Conservation (phyloP, 2,329 filamentous ascomycete genomes). For the Coniochaeta hoffmannii region DNA sequence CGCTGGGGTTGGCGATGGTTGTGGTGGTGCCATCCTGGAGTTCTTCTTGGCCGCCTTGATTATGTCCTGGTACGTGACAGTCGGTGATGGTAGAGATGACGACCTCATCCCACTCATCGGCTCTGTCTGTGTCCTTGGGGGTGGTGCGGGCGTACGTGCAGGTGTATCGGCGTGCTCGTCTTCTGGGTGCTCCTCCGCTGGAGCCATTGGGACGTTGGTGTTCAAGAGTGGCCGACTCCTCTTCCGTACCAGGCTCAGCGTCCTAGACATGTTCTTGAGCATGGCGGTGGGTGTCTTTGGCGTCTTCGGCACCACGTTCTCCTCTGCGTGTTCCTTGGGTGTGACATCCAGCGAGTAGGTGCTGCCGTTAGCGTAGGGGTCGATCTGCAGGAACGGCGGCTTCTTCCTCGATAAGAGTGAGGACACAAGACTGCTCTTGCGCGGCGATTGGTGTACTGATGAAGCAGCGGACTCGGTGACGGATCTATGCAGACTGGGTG, state of each 20-base stretch:
- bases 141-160: not conserved
- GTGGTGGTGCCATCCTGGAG: constrained; percentile 20
- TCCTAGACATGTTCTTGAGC: constrained; percentile 42
- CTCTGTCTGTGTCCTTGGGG: not conserved
- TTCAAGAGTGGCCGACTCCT: constrained; percentile 43
- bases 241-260: constrained; percentile 47
- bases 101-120: constrained; percentile 6
- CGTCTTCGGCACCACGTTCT: constrained; percentile 22
- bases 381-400: constrained; percentile 44
- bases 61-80: constrained; percentile 42
- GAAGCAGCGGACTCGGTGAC: not conserved
- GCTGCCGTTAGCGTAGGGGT: constrained; percentile 40
- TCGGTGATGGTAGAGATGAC: constrained; percentile 15
- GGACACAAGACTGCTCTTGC: constrained; percentile 35
- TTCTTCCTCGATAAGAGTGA: constrained; percentile 23
- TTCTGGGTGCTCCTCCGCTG: constrained; percentile 1
- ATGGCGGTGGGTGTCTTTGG: constrained; percentile 35
- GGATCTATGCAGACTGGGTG: constrained; percentile 5
- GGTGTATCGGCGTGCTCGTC: not conserved
- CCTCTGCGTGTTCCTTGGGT: constrained; percentile 5
- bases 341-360: constrained; percentile 19
- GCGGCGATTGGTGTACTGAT: constrained; percentile 26
- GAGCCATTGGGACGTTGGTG: not conserved
- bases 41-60: constrained; percentile 35
- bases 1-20: constrained; percentile 4